A percentile compares a stretch with the other conserved stretches of the same genome.
phyloP scores from a whole-genome alignment of 2,329 filamentous ascomycete genomes.

The Ophiostoma angusticollis region DNA sequence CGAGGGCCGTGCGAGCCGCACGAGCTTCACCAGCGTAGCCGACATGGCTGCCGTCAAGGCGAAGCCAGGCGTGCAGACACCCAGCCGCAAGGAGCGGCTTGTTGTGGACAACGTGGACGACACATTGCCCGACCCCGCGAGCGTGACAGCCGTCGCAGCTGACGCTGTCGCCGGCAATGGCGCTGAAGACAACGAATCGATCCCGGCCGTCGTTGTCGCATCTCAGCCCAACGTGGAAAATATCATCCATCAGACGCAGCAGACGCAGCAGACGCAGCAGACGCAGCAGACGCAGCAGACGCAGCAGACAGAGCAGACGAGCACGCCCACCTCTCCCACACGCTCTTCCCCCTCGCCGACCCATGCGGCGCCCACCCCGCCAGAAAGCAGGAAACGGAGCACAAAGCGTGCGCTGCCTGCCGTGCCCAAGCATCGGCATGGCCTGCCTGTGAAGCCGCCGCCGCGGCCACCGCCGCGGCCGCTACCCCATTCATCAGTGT shows the following conservation, averaged over 20 bases:
- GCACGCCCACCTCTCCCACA: too few relatives aligned
- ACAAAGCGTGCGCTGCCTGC: slow-evolving; percentile 38
- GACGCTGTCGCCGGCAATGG: neutral
- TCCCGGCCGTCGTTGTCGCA: slow-evolving; percentile 3
- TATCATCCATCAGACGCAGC: neutral
- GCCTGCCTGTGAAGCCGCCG: slow-evolving; percentile 26
- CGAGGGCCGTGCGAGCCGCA: slow-evolving; percentile 50
- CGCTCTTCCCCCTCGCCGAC: too few relatives aligned
- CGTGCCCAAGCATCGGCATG: slow-evolving; percentile 44
- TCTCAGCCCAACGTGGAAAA: neutral
- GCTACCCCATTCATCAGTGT: slow-evolving; percentile 1
- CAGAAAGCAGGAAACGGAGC: slow-evolving; percentile 11
- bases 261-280: too few relatives aligned
- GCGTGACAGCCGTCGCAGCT: too few relatives aligned
- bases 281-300: too few relatives aligned
- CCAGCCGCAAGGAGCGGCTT: slow-evolving; percentile 54
- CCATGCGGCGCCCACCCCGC: neutral
- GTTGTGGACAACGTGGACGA: too few relatives aligned
- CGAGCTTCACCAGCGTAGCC: slow-evolving; percentile 61
- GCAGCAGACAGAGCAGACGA: too few relatives aligned
- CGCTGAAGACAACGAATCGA: slow-evolving; percentile 3
- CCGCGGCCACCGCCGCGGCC: slow-evolving; percentile 5
- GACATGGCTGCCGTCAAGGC: slow-evolving; percentile 71
- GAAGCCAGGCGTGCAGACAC: slow-evolving; percentile 71
- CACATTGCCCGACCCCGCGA: neutral